These are phyloP conservation scores for Colletotrichum lupini DNA, from an alignment of 2,329 filamentous ascomycete genomes.

Conservation along the genomic window DNA sequence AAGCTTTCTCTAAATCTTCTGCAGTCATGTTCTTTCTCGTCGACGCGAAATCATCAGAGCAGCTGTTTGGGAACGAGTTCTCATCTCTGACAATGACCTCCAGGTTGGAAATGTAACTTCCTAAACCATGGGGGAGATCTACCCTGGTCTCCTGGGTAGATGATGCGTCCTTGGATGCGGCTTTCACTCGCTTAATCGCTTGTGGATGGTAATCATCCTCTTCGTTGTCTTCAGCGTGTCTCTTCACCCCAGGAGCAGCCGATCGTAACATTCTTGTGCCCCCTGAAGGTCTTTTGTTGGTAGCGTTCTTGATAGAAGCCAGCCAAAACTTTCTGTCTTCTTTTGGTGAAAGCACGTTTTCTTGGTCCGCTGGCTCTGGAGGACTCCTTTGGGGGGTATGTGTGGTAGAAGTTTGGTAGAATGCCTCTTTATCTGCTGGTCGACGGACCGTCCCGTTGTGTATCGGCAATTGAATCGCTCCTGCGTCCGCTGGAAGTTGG, in stretches of 20 bases:
- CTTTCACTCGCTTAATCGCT: not conserved
- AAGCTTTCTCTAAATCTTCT: not conserved
- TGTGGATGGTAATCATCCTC: not conserved
- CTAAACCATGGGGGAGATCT: not conserved
- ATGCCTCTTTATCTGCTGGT: too few relatives aligned
- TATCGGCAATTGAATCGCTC: too few relatives aligned
- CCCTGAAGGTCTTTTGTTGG: not conserved
- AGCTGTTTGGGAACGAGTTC: not conserved
- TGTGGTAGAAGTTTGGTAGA: too few relatives aligned
- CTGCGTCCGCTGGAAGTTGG: too few relatives aligned
- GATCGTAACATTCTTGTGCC: not conserved
- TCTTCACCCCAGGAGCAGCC: not conserved
- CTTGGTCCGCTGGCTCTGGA: too few relatives aligned
- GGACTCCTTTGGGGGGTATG: too few relatives aligned
- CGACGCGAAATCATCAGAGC: not conserved
- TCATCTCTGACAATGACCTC: not conserved
- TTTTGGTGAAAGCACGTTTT: too few relatives aligned
- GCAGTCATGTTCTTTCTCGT: not conserved
- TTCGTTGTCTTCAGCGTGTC: not conserved
- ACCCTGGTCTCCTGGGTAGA: not conserved
- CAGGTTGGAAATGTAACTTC: not conserved
- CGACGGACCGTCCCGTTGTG: too few relatives aligned
- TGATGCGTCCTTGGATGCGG: not conserved
- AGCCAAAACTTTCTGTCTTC: too few relatives aligned
- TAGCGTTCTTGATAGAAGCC: too few relatives aligned